A percentile compares a stretch with the other conserved stretches of the same genome.
Evolutionary conservation across 495 filamentous ascomycete species (phyloP).

Genomic region (Neurospora pannonica): DNA sequence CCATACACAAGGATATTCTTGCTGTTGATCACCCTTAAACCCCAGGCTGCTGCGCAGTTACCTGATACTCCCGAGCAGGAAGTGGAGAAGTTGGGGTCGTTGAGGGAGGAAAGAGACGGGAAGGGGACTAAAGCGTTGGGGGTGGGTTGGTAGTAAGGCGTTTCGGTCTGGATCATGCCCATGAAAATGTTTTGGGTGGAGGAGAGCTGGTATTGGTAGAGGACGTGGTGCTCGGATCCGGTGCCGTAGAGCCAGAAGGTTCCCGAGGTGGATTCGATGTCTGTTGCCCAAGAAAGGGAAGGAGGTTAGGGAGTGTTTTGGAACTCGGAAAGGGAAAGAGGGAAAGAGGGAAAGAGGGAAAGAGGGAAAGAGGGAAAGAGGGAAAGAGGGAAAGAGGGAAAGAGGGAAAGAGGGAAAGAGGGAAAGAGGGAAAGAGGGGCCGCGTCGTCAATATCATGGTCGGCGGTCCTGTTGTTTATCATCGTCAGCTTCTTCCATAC

Average conservation of each 20-base stretch:
- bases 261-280: constrained; percentile 44
- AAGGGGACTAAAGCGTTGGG: constrained; percentile 54
- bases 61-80: constrained; percentile 33
- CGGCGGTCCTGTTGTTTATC: constrained; percentile 47
- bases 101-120: constrained; percentile 31
- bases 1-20: constrained; percentile 55
- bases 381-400: background rate
- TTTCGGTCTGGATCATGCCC: constrained; percentile 77
- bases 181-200: constrained; percentile 61
- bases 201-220: constrained; percentile 76
- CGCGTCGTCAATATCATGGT: constrained; percentile 77
- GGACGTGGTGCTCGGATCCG: constrained; percentile 61
- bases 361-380: too few relatives aligned
- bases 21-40: constrained; percentile 53
- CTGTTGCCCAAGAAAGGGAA: too few relatives aligned
- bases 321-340: too few relatives aligned
- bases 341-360: too few relatives aligned
- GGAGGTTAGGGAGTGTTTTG: too few relatives aligned
- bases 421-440: background rate
- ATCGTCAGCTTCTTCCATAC: background rate
- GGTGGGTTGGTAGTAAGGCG: constrained; percentile 59
- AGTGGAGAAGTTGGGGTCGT: constrained; percentile 49
- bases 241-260: constrained; percentile 60
- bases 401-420: background rate
- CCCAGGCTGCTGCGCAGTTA: constrained; percentile 54